Percentiles rank a stretch among this genome's conserved stretches.
Conservation (phyloP, 805 yeast species). For the Saturnispora serradocipensis region DNA sequence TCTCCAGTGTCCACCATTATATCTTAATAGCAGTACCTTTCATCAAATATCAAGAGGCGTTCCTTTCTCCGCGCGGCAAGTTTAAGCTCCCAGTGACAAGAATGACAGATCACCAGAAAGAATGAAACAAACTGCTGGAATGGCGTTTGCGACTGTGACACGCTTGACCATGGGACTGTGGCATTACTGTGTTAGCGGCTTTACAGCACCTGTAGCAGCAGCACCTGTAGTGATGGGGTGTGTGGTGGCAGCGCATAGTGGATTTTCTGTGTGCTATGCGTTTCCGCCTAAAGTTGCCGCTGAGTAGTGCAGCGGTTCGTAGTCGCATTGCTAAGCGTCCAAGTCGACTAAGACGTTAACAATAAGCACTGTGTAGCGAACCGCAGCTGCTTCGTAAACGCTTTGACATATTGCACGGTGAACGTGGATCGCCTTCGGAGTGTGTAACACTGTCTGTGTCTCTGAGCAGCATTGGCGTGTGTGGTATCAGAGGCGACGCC, state of each 20-base stretch:
- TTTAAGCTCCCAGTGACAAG: not conserved
- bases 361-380: not conserved
- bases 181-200: not conserved
- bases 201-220: not conserved
- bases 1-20: too few species aligned
- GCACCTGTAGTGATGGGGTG: not conserved
- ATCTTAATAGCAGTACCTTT: too few species aligned
- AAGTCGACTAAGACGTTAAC: not conserved
- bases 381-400: too few species aligned
- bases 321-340: not conserved
- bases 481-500: too few species aligned
- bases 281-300: not conserved
- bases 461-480: too few species aligned
- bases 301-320: not conserved
- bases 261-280: not conserved
- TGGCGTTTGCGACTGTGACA: not conserved
- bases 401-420: too few species aligned
- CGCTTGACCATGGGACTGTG: not conserved
- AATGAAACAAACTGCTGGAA: not conserved
- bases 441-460: too few species aligned
- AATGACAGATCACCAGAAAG: not conserved
- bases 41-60: not conserved
- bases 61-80: conserved; percentile 1
- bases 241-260: not conserved
- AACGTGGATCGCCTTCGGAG: too few species aligned